These are phyloP conservation scores for Globisporangium nunn DNA, from an alignment of 352 stramenopile genomes.

Conservation along the genomic window DNA sequence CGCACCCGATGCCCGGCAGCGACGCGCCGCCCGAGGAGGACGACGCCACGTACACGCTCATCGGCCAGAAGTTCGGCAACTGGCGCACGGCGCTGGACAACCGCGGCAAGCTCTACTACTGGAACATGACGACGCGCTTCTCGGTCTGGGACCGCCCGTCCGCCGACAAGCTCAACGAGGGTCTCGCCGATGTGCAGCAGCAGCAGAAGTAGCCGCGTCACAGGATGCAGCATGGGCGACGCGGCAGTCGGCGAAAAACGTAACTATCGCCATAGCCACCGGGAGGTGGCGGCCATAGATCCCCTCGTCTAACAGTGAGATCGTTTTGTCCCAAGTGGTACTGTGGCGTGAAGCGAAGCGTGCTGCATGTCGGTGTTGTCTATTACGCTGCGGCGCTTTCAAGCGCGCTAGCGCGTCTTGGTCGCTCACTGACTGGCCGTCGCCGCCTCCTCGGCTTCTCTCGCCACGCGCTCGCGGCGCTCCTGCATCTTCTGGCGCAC, in stretches of 20 bases:
- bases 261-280: background rate
- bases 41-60: constrained; percentile 61
- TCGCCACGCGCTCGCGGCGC: constrained; percentile 35
- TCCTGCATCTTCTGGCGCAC: constrained; percentile 78
- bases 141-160: constrained; percentile 73
- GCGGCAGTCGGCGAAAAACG: background rate
- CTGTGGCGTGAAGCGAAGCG: background rate
- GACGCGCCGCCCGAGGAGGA: constrained; percentile 15
- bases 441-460: constrained; percentile 7
- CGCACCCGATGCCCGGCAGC: constrained; percentile 16
- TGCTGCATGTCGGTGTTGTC: background rate
- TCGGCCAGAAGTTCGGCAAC: constrained; percentile 79
- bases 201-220: background rate
- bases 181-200: constrained; percentile 26
- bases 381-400: background rate
- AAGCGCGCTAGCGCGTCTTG: background rate
- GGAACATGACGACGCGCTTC: constrained; percentile 79
- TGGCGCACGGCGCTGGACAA: constrained; percentile 82
- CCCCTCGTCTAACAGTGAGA: background rate
- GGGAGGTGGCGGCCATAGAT: background rate
- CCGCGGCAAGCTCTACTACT: constrained; percentile 84
- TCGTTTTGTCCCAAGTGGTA: background rate
- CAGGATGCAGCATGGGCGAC: too few species aligned
- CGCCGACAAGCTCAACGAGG: constrained; percentile 47
- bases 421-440: background rate